Percentiles rank a stretch among this genome's conserved stretches.
Conservation (phyloP, 768 basidiomycete species). For the Suillus paluster region DNA sequence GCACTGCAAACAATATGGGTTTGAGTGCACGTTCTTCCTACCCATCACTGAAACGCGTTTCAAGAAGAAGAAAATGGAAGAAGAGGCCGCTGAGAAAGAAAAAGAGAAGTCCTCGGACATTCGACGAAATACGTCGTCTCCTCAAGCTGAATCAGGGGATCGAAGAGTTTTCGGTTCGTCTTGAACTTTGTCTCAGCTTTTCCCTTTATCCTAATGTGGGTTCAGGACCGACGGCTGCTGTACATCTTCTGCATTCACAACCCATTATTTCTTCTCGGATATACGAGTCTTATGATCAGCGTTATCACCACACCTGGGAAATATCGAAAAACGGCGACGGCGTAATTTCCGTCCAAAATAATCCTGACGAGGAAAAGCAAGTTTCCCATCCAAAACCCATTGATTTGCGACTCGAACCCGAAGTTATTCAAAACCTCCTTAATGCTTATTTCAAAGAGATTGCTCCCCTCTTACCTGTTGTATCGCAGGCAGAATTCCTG, state of each 20-base stretch:
- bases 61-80: constrained; percentile 92
- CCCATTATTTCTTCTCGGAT: constrained; percentile 82
- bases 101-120: constrained; percentile 34
- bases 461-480: constrained; percentile 86
- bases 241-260: constrained; percentile 89
- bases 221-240: constrained; percentile 84
- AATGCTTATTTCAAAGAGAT: constrained; percentile 93
- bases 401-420: constrained; percentile 76
- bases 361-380: constrained; percentile 58
- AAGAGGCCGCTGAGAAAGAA: constrained; percentile 55
- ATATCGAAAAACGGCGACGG: constrained; percentile 86
- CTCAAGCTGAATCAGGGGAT: constrained; percentile 56
- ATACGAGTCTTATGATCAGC: constrained; percentile 86
- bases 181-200: constrained; percentile 12
- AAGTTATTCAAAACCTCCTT: constrained; percentile 78
- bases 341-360: constrained; percentile 79
- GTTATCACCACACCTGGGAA: constrained; percentile 89
- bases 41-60: constrained; percentile 99
- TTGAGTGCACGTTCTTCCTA: constrained; percentile 96
- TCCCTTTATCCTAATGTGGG: constrained; percentile 37
- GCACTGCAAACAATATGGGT: constrained; percentile 92
- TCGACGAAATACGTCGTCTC: constrained; percentile 44
- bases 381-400: constrained; percentile 60
- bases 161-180: constrained; percentile 65
- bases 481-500: constrained; percentile 89